A percentile compares a stretch with the other conserved stretches of the same genome.
Evolutionary conservation across 2,329 filamentous ascomycete genomes (phyloP).

Genomic region (Fonsecaea multimorphosa): DNA sequence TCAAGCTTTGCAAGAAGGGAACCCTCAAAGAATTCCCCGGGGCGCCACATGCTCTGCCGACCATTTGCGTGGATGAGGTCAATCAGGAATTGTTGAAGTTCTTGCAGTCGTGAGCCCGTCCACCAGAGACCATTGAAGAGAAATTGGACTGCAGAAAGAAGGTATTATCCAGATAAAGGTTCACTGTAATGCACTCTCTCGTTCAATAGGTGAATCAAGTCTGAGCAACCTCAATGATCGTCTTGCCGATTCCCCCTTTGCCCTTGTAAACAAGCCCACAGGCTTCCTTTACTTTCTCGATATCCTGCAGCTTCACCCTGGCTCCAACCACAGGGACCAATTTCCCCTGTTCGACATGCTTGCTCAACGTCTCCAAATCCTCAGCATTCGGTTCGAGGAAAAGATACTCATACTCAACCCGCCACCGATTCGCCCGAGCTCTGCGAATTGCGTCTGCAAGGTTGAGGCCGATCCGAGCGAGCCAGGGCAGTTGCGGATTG

Average conservation of each 20-base stretch:
- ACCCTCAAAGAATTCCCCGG: slow-evolving; percentile 51
- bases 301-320: not conserved
- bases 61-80: slow-evolving; percentile 46
- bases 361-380: not conserved
- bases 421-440: not conserved
- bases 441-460: not conserved
- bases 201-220: slow-evolving; percentile 39
- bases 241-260: not conserved
- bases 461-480: not conserved
- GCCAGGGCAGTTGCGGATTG: not conserved
- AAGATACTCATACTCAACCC: not conserved
- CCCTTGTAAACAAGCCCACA: not conserved
- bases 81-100: slow-evolving; percentile 49
- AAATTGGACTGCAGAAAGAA: too few species aligned
- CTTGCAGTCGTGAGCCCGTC: slow-evolving; percentile 18
- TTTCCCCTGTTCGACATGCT: not conserved
- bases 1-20: slow-evolving; percentile 47
- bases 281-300: not conserved
- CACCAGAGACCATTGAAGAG: too few species aligned
- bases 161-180: too few species aligned
- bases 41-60: slow-evolving; percentile 49
- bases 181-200: too few species aligned
- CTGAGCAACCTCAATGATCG: slow-evolving; percentile 50
- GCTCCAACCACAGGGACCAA: not conserved
- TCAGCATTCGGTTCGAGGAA: not conserved